Base-by-base conservation (phyloP, 2,329 filamentous ascomycete species). In the Nothomitra cinnamomea region DNA sequence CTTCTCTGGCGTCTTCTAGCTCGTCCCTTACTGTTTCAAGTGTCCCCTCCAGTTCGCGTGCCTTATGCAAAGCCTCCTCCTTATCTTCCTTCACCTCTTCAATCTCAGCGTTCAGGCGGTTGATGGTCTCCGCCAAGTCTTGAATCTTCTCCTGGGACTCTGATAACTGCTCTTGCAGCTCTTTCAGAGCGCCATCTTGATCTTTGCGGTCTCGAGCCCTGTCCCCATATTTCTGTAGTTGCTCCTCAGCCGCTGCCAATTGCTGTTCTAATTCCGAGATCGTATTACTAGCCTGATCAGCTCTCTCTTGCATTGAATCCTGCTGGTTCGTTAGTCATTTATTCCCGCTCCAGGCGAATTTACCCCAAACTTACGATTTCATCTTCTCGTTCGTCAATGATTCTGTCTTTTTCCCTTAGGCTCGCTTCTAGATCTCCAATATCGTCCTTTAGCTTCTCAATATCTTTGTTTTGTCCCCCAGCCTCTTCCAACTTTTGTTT, bases 361-460 rank as follows among this genome's bases (percentile, higher is more conserved):
- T 15, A 60, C 55, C 52, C 61, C 60, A 54, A 64, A 61, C n/a
- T 60, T 2, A 56, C 58, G 12, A 88, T 70, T 59, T 87, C 80
- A 57, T 89, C 84, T 51, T 92, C 84, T 19, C 80, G 80, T 57
- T 87, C 79, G 50, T 83, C 80, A 38, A 94, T 75, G 1, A 79
- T 64, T 2, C 81, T 78, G 55, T 90, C 83, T 63, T 87, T 90
- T 57, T 87, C 82, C 42, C 85, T 78, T 12, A 90, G 64, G 7
- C 87, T 81, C 3, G 80, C 78, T 65, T 94, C 84, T 4, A 90
- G 70, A 60, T 94, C 85, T 36, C 78, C 78, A 12, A 94, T 76
- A 22, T 85, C 80, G 32, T 64, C 60, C 52, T 63, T 59, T 28
- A 68, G 54, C 5, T 58, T 56, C 43, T 66, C 79, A 15, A 83